Evolutionary conservation across 2,329 filamentous ascomycete species (phyloP).

Genomic region (Fusarium redolens): DNA sequence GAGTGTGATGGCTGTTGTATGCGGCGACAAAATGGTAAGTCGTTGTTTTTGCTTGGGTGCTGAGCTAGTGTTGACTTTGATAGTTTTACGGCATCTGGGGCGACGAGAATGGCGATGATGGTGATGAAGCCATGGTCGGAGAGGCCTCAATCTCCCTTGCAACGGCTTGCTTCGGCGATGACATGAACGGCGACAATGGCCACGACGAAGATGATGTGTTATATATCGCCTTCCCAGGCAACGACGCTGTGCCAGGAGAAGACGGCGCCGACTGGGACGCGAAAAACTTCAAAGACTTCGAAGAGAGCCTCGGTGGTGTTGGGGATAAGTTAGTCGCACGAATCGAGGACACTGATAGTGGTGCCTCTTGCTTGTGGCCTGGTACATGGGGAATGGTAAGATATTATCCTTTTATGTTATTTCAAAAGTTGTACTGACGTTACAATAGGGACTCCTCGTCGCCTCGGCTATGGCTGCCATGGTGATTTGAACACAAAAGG

Average conservation of each 20-base stretch:
- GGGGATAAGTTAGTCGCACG: conserved; percentile 63
- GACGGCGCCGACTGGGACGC: conserved; percentile 67
- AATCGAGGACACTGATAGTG: conserved; percentile 38
- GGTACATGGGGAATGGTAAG: conserved; percentile 11
- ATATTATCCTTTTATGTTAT: not conserved
- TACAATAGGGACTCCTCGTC: conserved; percentile 39
- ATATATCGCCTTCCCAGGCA: conserved; percentile 70
- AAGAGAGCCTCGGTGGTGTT: conserved; percentile 61
- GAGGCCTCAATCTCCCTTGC: conserved; percentile 69
- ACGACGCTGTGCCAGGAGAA: conserved; percentile 66
- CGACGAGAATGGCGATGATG: conserved; percentile 68
- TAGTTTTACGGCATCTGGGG: conserved; percentile 71
- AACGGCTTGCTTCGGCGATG: conserved; percentile 65
- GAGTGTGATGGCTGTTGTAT: conserved; percentile 67
- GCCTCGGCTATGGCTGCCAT: conserved; percentile 38
- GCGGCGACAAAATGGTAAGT: conserved; percentile 58
- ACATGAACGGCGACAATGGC: conserved; percentile 66
- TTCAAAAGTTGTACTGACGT: conserved; percentile 6
- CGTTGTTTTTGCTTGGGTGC: fast-evolving
- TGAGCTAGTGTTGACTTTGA: not conserved
- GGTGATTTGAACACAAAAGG: conserved; percentile 37
- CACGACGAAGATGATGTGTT: conserved; percentile 69
- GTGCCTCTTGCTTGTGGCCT: conserved; percentile 14
- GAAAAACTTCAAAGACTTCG: conserved; percentile 59
- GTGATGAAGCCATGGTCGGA: conserved; percentile 60